Evolutionary conservation across 352 stramenopile genomes (phyloP), one percentile per base, ranked within the genome.

Genomic region (Globisporangium canariense): DNA sequence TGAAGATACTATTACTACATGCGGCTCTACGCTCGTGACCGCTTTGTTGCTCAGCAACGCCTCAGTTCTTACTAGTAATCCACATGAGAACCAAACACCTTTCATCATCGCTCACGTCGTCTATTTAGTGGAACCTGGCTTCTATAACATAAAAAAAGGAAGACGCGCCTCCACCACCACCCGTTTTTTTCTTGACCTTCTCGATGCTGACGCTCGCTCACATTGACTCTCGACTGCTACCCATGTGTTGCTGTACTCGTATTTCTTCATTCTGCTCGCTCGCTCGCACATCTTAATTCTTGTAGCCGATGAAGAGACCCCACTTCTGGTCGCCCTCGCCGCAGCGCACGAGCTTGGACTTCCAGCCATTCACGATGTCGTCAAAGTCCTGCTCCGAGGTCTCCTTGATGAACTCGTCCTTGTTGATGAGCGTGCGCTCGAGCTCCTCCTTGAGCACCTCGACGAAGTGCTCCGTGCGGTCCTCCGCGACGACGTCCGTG

Each of bases 281-380:
- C 34, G 7, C 5, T 57, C 34, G 7, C 46, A 46, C 13, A 49
- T 16, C 28, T 72, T 70, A 83, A 41, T 75, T 41, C 66, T 91
- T 91, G 47, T 81, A 64, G 47, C 68, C 82, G 66, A 83, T 80
- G 49, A 91, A 90, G 60, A 91, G 67, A n/a, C 82, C 82, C 82
- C 82, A 91, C 65, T 89, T 89, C 69, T 91, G 82, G 40, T 91
- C 80, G 14, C 82, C 82, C 1, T 91, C 82, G 1, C 62, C 78
- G 16, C 80, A 90, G 40, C 82, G 78, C 56, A 88, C 72, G 28
- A 91, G 67, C 68, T 91, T 91, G 30, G 78, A 65, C 64, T 89
- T 62, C 82, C 82, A 91, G 41, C 82, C 80, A 40, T 85, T 71
- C 18, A 91, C 78, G 36, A 91, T 91, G 60, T 81, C 83, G 56